These are phyloP conservation scores for Epichloe coenophiala DNA, from an alignment of 2,329 filamentous ascomycete genomes.

Conservation along the genomic window DNA sequence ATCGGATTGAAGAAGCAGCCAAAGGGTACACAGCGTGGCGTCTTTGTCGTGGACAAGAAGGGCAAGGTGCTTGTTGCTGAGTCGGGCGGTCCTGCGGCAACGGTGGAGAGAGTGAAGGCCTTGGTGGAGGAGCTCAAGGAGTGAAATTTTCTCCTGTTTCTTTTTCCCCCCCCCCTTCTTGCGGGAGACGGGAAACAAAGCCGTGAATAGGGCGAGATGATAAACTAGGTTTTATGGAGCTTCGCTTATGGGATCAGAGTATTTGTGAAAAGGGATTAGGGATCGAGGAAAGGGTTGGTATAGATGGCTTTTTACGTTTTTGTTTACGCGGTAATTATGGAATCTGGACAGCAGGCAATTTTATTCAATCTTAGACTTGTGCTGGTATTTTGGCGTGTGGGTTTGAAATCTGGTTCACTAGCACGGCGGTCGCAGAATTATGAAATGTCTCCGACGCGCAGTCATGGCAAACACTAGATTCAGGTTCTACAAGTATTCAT, in stretches of 20 bases:
- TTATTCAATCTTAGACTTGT: no score
- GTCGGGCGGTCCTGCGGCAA: conserved; percentile 63
- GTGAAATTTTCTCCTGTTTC: not conserved
- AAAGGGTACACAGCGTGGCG: conserved; percentile 69
- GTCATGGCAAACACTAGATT: no score
- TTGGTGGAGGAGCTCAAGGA: conserved; percentile 40
- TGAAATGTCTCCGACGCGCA: no score
- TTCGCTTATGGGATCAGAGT: not conserved
- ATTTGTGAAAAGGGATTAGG: not conserved
- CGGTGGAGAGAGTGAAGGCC: conserved; percentile 62
- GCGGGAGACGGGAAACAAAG: no score
- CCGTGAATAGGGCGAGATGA: no score
- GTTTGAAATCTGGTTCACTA: not conserved
- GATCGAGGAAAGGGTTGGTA: not conserved
- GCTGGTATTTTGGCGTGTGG: no score
- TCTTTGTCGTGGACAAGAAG: conserved; percentile 72
- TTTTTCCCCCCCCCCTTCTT: not conserved
- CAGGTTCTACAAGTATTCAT: no score
- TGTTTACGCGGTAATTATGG: not conserved
- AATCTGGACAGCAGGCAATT: not conserved
- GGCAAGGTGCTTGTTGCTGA: conserved; percentile 69
- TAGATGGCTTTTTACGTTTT: not conserved
- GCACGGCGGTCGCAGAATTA: no score
- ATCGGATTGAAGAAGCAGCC: conserved; percentile 79
- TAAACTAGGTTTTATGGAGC: no score